These are phyloP conservation scores for Trametes coccinea DNA, from an alignment of 768 basidiomycete genomes.

Conservation along the genomic window DNA sequence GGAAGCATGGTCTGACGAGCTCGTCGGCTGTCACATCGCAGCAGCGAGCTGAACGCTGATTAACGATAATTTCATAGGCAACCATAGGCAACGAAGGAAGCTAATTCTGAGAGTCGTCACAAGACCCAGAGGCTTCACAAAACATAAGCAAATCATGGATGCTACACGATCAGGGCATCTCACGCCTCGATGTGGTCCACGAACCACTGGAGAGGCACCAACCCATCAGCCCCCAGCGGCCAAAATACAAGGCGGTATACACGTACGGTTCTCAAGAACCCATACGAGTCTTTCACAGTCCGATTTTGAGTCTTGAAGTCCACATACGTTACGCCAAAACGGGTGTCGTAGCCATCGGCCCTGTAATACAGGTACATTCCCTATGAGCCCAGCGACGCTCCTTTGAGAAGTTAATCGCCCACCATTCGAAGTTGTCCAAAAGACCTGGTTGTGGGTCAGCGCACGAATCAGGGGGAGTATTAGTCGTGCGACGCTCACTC, in stretches of 20 bases:
- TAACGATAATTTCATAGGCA: too few relatives aligned
- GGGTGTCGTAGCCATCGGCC: slow-evolving; percentile 44
- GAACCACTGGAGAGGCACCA: slow-evolving; percentile 17
- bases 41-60: too few relatives aligned
- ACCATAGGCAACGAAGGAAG: too few relatives aligned
- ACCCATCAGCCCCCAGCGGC: background rate
- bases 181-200: slow-evolving; percentile 12
- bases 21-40: too few relatives aligned
- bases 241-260: too few relatives aligned
- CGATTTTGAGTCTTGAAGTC: slow-evolving; percentile 36
- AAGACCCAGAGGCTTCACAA: too few relatives aligned
- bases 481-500: slow-evolving; percentile 31
- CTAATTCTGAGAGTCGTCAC: too few relatives aligned
- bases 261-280: slow-evolving; percentile 30
- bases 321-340: slow-evolving; percentile 48
- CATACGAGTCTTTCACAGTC: slow-evolving; percentile 29
- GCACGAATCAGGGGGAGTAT: background rate
- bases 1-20: too few relatives aligned
- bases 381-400: background rate
- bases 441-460: slow-evolving; percentile 29
- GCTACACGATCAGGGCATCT: too few relatives aligned
- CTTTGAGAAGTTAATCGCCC: background rate
- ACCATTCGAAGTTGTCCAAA: slow-evolving; percentile 50
- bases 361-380: slow-evolving; percentile 1
- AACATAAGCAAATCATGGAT: too few relatives aligned